Conservation (phyloP, 352 stramenopile genomes). For the Phytophthora capsici region DNA sequence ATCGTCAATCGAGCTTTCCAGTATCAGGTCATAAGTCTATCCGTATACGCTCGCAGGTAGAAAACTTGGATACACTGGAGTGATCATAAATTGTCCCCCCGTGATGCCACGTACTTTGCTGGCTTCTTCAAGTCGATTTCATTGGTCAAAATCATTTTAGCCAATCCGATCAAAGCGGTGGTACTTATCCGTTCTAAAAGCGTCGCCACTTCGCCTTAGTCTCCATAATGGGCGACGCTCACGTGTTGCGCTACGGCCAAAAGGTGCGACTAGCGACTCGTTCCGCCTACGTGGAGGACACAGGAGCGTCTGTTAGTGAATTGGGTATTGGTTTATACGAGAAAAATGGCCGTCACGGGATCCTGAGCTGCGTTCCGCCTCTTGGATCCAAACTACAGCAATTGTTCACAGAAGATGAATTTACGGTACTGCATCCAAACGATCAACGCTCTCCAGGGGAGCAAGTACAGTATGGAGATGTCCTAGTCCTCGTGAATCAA, state of each 20-base stretch:
- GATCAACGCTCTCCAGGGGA: conserved; percentile 51
- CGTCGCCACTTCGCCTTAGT: conserved; percentile 11
- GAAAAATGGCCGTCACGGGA: conserved; percentile 87
- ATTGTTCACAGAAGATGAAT: conserved; percentile 88
- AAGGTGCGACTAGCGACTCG: conserved; percentile 66
- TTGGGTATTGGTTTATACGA: conserved; percentile 85
- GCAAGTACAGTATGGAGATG: conserved; percentile 73
- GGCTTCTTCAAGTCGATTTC: conserved; percentile 15
- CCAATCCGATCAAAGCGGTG: conserved; percentile 16
- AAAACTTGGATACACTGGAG: background rate
- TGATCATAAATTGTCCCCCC: background rate
- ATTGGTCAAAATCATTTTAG: conserved; percentile 9
- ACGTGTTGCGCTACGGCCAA: conserved; percentile 70
- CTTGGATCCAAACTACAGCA: conserved; percentile 73
- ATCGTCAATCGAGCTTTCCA: no score
- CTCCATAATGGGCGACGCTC: conserved; percentile 34
- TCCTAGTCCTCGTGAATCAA: conserved; percentile 86
- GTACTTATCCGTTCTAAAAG: conserved; percentile 5
- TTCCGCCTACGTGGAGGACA: conserved; percentile 54
- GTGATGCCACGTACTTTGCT: conserved; percentile 17
- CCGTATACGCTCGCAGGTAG: background rate
- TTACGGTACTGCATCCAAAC: conserved; percentile 71
- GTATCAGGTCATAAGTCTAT: background rate
- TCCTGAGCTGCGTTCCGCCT: conserved; percentile 81
- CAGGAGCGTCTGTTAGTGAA: background rate